phyloP scores from a whole-genome alignment of 2,329 filamentous ascomycete species.

The Emergomyces orientalis region DNA sequence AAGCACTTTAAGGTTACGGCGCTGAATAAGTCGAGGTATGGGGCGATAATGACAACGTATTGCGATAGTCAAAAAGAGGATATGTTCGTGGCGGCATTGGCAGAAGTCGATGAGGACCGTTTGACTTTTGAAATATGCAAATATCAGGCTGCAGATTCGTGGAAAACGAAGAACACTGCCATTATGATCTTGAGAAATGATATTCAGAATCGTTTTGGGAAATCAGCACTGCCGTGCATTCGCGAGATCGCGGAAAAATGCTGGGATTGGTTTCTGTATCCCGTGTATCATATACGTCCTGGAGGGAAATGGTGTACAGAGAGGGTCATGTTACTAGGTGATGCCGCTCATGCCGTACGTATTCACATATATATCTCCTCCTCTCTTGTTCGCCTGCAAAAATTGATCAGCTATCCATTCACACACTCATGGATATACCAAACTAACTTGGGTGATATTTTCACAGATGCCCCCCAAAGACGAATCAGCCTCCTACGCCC shows the following conservation, averaged over 20 bases:
- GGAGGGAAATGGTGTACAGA: conserved; percentile 33
- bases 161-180: conserved; percentile 27
- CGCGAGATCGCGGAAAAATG: conserved; percentile 28
- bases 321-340: conserved; percentile 36
- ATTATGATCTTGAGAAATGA: conserved; percentile 28
- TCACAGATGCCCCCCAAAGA: conserved; percentile 40
- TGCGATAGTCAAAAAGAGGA: conserved; percentile 28
- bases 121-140: conserved; percentile 19
- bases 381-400: not conserved
- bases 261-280: conserved; percentile 37
- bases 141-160: conserved; percentile 13
- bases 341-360: conserved; percentile 40
- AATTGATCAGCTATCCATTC: not conserved
- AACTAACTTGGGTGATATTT: not conserved
- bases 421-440: not conserved
- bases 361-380: not conserved
- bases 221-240: conserved; percentile 29
- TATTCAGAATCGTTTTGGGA: conserved; percentile 29
- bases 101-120: conserved; percentile 27
- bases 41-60: conserved; percentile 33
- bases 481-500: conserved; percentile 37
- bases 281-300: conserved; percentile 34
- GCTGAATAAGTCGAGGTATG: conserved; percentile 32
- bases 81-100: conserved; percentile 34
- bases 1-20: conserved; percentile 34